These are phyloP conservation scores for Neurospora discreta DNA, from an alignment of 495 filamentous ascomycete species.

Conservation along the genomic window DNA sequence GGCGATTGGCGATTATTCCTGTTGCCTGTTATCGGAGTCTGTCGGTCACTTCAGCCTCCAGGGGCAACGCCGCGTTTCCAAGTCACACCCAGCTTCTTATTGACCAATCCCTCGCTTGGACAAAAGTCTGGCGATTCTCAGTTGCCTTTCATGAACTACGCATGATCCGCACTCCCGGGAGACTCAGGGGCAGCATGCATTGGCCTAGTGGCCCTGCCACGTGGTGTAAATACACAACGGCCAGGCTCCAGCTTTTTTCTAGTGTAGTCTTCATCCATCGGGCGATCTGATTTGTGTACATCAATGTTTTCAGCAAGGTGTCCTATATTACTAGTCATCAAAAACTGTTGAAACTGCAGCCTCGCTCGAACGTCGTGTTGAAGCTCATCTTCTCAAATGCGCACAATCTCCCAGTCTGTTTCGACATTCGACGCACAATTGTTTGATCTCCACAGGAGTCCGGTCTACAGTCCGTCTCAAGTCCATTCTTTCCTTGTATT, in stretches of 20 bases:
- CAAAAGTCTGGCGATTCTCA: background rate
- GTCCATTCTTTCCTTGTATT: background rate
- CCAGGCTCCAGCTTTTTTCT: background rate
- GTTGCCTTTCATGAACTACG: background rate
- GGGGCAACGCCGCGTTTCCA: background rate
- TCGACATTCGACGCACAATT: background rate
- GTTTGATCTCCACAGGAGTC: background rate
- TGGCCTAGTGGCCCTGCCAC: background rate
- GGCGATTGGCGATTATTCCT: background rate
- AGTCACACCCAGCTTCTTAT: background rate
- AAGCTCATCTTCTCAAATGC: background rate
- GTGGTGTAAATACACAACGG: background rate
- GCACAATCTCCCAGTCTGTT: background rate
- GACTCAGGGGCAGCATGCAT: background rate
- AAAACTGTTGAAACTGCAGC: background rate
- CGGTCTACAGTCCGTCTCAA: background rate
- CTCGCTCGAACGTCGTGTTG: background rate
- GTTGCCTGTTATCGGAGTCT: background rate
- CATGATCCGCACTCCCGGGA: background rate
- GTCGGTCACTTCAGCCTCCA: background rate
- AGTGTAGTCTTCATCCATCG: background rate
- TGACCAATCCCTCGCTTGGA: background rate
- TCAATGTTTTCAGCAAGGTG: background rate
- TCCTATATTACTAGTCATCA: background rate
- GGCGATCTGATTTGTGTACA: background rate